These are phyloP conservation scores for Rehmannia glutinosa DNA, from an alignment of 257 asterid species.

Conservation along the genomic window DNA sequence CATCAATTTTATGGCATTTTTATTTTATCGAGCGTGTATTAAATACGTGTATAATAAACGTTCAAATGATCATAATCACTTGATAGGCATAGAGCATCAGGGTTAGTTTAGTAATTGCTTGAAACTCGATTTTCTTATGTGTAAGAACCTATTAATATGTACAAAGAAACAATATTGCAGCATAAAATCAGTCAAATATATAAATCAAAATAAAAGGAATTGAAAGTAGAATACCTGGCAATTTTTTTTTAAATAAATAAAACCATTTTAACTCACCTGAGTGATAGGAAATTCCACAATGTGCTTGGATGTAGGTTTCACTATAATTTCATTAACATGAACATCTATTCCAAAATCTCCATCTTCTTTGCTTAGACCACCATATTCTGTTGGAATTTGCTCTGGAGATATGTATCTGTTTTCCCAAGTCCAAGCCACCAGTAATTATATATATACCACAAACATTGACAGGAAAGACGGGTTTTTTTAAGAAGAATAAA, in stretches of 20 bases:
- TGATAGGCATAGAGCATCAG: too few relatives aligned
- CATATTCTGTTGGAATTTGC: slow-evolving; percentile 26
- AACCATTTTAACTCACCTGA: slow-evolving; percentile 12
- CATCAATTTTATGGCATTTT: too few relatives aligned
- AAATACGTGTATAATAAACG: too few relatives aligned
- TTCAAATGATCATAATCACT: too few relatives aligned
- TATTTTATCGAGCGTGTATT: too few relatives aligned
- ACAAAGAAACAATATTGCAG: too few relatives aligned
- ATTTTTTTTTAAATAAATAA: background rate
- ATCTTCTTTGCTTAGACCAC: slow-evolving; percentile 27
- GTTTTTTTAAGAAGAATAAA: background rate
- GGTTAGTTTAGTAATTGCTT: too few relatives aligned
- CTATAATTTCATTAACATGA: slow-evolving; percentile 15
- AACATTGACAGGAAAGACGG: too few relatives aligned
- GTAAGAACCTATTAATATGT: background rate
- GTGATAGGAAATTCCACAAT: slow-evolving; percentile 28
- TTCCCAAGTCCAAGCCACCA: background rate
- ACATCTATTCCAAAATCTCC: slow-evolving; percentile 25
- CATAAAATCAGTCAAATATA: background rate
- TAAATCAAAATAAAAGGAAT: background rate
- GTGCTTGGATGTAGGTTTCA: slow-evolving; percentile 26
- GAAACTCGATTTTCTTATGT: too few relatives aligned
- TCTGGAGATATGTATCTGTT: slow-evolving; percentile 27
- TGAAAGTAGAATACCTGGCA: background rate
- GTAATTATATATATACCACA: too few relatives aligned